Percentiles rank a stretch among this genome's conserved stretches.
Conservation (phyloP, 176 grass and related monocot species). For the Raddia guianensis region DNA sequence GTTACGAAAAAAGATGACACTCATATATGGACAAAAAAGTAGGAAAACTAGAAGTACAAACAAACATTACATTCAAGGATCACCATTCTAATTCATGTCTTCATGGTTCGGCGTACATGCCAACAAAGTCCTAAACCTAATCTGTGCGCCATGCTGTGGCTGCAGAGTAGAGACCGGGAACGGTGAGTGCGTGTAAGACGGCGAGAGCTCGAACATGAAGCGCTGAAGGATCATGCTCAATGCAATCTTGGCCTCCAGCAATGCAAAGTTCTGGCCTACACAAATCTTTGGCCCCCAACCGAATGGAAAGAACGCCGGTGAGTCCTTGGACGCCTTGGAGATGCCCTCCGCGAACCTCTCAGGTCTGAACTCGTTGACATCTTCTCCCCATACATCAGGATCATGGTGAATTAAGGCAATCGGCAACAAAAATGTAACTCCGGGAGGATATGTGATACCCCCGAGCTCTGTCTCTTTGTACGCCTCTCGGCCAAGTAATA, state of each 20-base stretch:
- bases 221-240: constrained; percentile 60
- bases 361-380: constrained; percentile 56
- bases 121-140: constrained; percentile 38
- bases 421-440: constrained; percentile 35
- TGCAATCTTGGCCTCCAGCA: constrained; percentile 74
- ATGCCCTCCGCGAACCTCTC: constrained; percentile 66
- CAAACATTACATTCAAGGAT: too few relatives aligned
- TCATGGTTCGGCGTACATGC: too few relatives aligned
- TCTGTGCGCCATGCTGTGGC: constrained; percentile 65
- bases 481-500: constrained; percentile 31
- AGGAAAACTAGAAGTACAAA: too few relatives aligned
- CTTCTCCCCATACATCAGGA: constrained; percentile 61
- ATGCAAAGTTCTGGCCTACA: constrained; percentile 62
- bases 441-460: constrained; percentile 54
- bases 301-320: constrained; percentile 51
- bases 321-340: constrained; percentile 55
- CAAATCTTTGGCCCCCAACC: constrained; percentile 57
- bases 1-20: too few relatives aligned
- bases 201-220: constrained; percentile 68
- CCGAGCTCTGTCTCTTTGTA: constrained; percentile 54
- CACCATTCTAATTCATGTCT: too few relatives aligned
- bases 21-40: too few relatives aligned
- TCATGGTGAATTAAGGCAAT: constrained; percentile 59
- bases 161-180: constrained; percentile 39
- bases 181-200: constrained; percentile 57